Conservation (phyloP, 169 alveolate species). For the Amoebophrya sp. region DNA sequence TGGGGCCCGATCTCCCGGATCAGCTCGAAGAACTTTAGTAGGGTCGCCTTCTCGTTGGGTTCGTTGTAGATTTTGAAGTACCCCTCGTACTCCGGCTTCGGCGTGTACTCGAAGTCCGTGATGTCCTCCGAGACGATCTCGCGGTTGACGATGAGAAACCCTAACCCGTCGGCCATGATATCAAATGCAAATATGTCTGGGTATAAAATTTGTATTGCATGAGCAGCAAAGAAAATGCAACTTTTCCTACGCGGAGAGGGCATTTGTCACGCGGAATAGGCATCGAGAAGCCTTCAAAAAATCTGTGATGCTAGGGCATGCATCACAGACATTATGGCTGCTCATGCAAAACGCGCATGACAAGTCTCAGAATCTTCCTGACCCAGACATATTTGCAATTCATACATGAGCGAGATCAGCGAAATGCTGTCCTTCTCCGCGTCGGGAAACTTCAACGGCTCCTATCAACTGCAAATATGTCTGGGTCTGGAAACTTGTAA, state of each 20-base stretch:
- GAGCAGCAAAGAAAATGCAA: too few species aligned
- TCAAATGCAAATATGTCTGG: too few species aligned
- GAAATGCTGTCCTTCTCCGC: constrained; percentile 62
- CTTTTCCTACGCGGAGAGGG: too few species aligned
- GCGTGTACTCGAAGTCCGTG: constrained; percentile 87
- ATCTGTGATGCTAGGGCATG: too few species aligned
- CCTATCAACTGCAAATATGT: too few species aligned
- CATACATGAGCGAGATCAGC: background rate
- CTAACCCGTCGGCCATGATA: constrained; percentile 78
- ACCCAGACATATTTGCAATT: background rate
- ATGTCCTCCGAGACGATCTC: constrained; percentile 84
- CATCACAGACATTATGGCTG: too few species aligned
- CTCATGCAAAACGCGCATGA: background rate
- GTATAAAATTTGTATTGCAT: too few species aligned
- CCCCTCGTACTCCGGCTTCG: constrained; percentile 87
- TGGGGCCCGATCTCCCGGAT: constrained; percentile 42
- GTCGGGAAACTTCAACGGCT: constrained; percentile 95
- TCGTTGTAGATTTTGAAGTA: constrained; percentile 57
- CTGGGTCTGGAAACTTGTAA: too few species aligned
- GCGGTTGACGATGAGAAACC: constrained; percentile 90
- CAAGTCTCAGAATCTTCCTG: background rate
- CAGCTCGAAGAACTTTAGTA: constrained; percentile 51
- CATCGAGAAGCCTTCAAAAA: too few species aligned
- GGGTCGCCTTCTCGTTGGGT: constrained; percentile 54
- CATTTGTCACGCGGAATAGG: too few species aligned